Evolutionary conservation across 768 basidiomycete genomes (phyloP).

Genomic region (Macrolepiota fuliginosa): DNA sequence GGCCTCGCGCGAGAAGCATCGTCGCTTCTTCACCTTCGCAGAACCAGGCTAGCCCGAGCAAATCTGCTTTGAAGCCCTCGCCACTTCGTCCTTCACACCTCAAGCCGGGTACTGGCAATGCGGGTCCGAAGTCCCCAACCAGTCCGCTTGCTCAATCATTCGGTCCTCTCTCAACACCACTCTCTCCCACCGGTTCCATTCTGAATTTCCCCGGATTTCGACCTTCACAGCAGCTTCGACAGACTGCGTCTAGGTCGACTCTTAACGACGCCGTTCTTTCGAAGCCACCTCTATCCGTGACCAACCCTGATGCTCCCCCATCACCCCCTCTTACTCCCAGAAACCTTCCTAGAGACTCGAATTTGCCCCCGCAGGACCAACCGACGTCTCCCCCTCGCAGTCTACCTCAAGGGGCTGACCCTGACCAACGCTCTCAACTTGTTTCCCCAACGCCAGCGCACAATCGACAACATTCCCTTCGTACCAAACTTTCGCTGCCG

Average conservation of each 20-base stretch:
- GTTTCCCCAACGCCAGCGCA: conserved; percentile 36
- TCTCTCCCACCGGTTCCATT: conserved; percentile 21
- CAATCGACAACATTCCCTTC: conserved; percentile 41
- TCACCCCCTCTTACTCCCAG: neutral
- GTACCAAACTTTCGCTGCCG: conserved; percentile 67
- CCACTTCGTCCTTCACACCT: conserved; percentile 34
- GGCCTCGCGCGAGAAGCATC: neutral
- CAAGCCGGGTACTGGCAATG: conserved; percentile 9
- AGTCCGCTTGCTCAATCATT: conserved; percentile 30
- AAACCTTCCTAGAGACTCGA: neutral
- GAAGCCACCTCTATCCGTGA: neutral
- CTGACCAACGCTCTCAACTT: conserved; percentile 25
- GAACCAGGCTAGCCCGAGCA: conserved; percentile 6
- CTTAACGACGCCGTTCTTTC: conserved; percentile 18
- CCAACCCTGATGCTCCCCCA: neutral
- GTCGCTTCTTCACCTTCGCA: neutral
- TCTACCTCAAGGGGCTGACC: neutral
- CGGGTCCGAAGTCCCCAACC: conserved; percentile 28
- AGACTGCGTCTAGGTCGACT: conserved; percentile 25
- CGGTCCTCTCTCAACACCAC: conserved; percentile 11
- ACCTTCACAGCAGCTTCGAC: conserved; percentile 21
- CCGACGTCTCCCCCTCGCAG: neutral
- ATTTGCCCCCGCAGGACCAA: neutral
- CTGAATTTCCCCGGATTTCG: conserved; percentile 12
- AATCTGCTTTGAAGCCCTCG: conserved; percentile 21